These are phyloP conservation scores for Eimeria maxima DNA, from an alignment of 169 alveolate species.

Conservation along the genomic window DNA sequence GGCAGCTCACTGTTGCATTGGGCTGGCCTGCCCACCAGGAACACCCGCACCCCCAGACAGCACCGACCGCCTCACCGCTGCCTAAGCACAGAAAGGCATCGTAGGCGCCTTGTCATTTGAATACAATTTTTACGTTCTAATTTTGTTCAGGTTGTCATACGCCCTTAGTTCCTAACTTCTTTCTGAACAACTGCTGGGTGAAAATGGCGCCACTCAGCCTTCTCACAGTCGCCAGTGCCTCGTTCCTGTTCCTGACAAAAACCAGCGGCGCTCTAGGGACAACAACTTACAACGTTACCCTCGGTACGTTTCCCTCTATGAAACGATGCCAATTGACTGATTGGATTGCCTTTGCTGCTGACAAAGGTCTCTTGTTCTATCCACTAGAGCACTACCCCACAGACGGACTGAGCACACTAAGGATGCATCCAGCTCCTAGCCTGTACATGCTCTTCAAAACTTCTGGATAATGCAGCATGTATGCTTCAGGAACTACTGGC, in stretches of 20 bases:
- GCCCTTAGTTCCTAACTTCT: background rate
- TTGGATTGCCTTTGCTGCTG: background rate
- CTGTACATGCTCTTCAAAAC: background rate
- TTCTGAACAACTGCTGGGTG: background rate
- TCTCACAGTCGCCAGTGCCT: constrained; percentile 7
- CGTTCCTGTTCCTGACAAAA: background rate
- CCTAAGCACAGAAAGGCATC: background rate
- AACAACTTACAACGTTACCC: background rate
- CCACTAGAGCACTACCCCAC: background rate
- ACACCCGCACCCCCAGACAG: background rate
- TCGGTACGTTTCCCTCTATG: background rate
- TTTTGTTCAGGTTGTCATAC: no score
- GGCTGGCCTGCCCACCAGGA: background rate
- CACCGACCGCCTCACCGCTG: background rate
- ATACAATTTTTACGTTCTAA: background rate
- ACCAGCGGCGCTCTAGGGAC: background rate
- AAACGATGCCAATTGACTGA: no score
- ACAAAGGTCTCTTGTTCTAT: background rate
- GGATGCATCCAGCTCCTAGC: background rate
- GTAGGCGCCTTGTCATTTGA: background rate
- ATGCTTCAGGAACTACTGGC: background rate
- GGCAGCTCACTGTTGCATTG: background rate
- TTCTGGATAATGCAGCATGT: background rate
- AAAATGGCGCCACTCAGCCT: background rate
- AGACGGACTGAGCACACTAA: no score